Evolutionary conservation across 805 yeast genomes (phyloP).

Genomic region (Lipomyces yamanashiensis): DNA sequence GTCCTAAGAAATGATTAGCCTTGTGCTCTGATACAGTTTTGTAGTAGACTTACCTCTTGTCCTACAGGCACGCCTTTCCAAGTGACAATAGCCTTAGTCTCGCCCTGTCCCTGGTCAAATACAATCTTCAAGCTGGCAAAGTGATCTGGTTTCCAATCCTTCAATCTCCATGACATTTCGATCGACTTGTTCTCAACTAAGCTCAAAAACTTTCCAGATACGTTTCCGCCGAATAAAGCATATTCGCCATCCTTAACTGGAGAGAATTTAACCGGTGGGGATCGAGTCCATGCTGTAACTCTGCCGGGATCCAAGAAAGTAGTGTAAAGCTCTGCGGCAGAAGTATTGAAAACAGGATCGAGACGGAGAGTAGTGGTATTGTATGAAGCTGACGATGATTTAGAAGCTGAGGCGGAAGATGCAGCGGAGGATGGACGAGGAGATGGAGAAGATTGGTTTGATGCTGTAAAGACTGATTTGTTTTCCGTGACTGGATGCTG

Average conservation of each 20-base stretch:
- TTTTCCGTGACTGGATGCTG: conserved; percentile 77
- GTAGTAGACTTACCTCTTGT: conserved; percentile 57
- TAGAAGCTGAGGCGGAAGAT: conserved; percentile 26
- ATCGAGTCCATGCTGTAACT: conserved; percentile 89
- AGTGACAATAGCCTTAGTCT: conserved; percentile 75
- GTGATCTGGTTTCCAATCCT: conserved; percentile 87
- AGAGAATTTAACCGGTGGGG: conserved; percentile 61
- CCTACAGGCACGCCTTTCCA: conserved; percentile 94
- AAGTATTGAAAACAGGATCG: conserved; percentile 80
- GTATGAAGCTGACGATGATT: conserved; percentile 51
- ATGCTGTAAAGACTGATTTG: conserved; percentile 60
- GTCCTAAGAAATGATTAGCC: conserved; percentile 49
- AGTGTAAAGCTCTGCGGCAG: conserved; percentile 81
- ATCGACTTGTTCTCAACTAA: conserved; percentile 64
- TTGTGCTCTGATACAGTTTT: background rate
- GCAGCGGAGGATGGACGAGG: conserved; percentile 25
- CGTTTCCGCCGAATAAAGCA: conserved; percentile 84
- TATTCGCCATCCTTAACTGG: conserved; percentile 66
- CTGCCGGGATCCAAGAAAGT: conserved; percentile 78
- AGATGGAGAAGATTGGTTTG: conserved; percentile 41
- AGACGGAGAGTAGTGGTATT: conserved; percentile 81
- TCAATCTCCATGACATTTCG: conserved; percentile 82
- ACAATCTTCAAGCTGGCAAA: conserved; percentile 68
- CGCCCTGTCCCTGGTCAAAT: conserved; percentile 79
- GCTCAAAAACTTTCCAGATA: conserved; percentile 68